Evolutionary conservation across 495 filamentous ascomycete species (phyloP), one percentile per base, ranked within the genome.

Genomic region (Annulohypoxylon moriforme): DNA sequence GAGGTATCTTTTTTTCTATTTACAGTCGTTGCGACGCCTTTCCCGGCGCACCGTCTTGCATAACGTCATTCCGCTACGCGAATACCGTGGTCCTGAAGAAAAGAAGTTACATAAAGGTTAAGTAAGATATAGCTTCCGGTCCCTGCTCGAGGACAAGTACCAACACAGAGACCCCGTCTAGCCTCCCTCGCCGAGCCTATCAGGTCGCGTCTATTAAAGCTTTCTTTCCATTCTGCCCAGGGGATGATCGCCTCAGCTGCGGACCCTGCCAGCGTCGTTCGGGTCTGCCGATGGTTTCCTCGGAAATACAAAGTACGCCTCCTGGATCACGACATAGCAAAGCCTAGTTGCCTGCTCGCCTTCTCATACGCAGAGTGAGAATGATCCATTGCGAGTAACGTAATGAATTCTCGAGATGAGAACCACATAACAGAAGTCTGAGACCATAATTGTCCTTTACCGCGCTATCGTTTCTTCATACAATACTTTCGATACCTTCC

Each of bases 71-170:
- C 60, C 70, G 64, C 63, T 68, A 60, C 55, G 8, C 64, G 65
- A 73, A 68, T 73, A 40, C 64, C 60, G 64, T 58, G 65, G 62
- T 44, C 56, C 16, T 63, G 53, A 34, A 44, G 29, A 68, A 56
- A 73, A 60, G 29, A 31, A 64, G 60, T 73, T 73, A 73, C 70
- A 34, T 73, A 73, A 73, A 73, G 60, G 70, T 73, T 73, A 68
- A 73, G 70, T 73, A 73, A 73, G 55, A 73, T 55, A 68, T 72
- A 72, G 36, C 53, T 68, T 49, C 27, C 46, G 18, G 58, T 42
- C 67, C 67, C 69, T 71, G 49, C 42, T 50, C 33, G 9, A 49
- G 36, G 44, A 58, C 38, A 36, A 18, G 34, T 46, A 52, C 60
- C 46, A 57, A 58, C 33, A 44, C 56, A 62, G 14, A 36, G 24